A percentile compares a stretch with the other conserved stretches of the same genome.
Evolutionary conservation across 768 basidiomycete genomes (phyloP).

Genomic region (Phaffia australis): DNA sequence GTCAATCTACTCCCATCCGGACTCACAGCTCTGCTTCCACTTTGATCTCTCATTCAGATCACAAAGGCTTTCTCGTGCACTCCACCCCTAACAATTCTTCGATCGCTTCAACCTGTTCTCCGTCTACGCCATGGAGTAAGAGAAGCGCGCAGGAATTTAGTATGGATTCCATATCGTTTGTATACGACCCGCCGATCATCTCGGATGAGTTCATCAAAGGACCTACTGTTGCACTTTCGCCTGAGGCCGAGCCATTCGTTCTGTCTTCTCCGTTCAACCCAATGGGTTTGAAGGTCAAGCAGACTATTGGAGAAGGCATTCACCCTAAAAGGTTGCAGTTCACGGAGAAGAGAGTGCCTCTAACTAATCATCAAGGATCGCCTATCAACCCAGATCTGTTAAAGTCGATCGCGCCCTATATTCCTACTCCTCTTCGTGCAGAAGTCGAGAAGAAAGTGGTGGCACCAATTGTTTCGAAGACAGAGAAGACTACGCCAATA

Average conservation of each 20-base stretch:
- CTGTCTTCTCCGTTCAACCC: background rate
- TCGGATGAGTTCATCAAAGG: conserved; percentile 20
- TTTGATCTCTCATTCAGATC: conserved; percentile 1
- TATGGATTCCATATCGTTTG: conserved; percentile 15
- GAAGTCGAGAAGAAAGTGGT: background rate
- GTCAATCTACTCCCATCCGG: background rate
- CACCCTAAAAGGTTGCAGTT: too few species aligned
- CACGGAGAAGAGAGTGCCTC: too few species aligned
- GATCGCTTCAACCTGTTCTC: conserved; percentile 2
- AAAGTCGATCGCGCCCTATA: too few species aligned
- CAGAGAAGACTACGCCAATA: background rate
- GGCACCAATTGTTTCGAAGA: background rate
- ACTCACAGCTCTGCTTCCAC: conserved; percentile 4
- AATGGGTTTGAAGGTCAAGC: too few species aligned
- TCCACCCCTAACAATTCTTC: background rate
- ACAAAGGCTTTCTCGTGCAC: background rate
- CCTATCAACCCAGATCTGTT: too few species aligned
- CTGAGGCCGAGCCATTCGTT: conserved; percentile 14
- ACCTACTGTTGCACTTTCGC: conserved; percentile 4
- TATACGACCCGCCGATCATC: conserved; percentile 16
- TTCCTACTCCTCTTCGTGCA: too few species aligned
- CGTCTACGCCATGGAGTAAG: conserved; percentile 1
- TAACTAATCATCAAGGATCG: too few species aligned
- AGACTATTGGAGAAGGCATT: too few species aligned
- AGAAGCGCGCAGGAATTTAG: background rate